A percentile compares a stretch with the other conserved stretches of the same genome.
Conservation (phyloP, 106 monocot species). For the Iris macrosiphon region DNA sequence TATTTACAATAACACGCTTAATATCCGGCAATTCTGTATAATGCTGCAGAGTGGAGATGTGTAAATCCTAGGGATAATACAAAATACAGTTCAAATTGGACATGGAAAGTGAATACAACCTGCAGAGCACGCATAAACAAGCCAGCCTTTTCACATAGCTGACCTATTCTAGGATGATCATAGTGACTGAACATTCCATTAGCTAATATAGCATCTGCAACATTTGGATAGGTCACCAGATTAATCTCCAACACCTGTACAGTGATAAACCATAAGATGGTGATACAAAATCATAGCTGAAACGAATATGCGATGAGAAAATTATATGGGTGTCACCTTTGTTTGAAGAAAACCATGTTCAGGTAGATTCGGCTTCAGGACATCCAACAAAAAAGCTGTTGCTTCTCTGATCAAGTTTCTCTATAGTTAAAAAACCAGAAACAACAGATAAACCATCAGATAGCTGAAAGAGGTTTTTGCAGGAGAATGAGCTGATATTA, state of each 20-base stretch:
- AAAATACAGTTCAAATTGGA: too few species aligned
- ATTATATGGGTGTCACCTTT: slow-evolving; percentile 33
- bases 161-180: slow-evolving; percentile 85
- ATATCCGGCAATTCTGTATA: slow-evolving; percentile 86
- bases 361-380: slow-evolving; percentile 88
- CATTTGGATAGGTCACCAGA: slow-evolving; percentile 92
- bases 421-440: slow-evolving; percentile 23
- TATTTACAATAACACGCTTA: slow-evolving; percentile 91
- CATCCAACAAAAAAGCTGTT: slow-evolving; percentile 93
- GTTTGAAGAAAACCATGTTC: slow-evolving; percentile 96
- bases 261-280: not conserved
- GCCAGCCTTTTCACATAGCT: slow-evolving; percentile 90
- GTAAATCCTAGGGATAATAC: too few species aligned
- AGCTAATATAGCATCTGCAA: slow-evolving; percentile 93
- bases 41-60: slow-evolving; percentile 55
- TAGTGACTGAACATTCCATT: slow-evolving; percentile 97
- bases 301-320: not conserved
- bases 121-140: slow-evolving; percentile 81
- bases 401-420: slow-evolving; percentile 94
- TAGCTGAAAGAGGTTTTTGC: too few species aligned
- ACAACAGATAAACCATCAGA: too few species aligned
- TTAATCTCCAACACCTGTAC: slow-evolving; percentile 88
- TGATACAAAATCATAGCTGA: not conserved
- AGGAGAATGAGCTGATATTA: too few species aligned
- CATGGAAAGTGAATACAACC: slow-evolving; percentile 18